These are phyloP conservation scores for Erysimum cheiranthoides DNA, from an alignment of 345 rosid species.

Conservation along the genomic window DNA sequence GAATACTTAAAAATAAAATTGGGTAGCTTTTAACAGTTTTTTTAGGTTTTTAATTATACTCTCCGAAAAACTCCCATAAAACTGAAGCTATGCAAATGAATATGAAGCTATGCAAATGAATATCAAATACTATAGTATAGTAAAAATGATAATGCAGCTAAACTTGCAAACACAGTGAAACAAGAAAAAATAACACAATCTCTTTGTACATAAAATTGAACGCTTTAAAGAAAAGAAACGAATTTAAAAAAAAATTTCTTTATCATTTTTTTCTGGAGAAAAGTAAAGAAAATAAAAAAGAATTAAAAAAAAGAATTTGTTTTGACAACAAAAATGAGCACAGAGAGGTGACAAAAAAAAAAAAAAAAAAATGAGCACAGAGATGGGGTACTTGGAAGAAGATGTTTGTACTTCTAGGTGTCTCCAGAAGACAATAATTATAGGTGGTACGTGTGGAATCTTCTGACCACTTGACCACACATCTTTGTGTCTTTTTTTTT, in stretches of 20 bases:
- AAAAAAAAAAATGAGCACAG: constrained; percentile 17
- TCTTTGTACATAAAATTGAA: background rate
- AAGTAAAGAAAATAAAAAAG: background rate
- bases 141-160: background rate
- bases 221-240: background rate
- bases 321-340: background rate
- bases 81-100: too few relatives aligned
- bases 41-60: too few relatives aligned
- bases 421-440: constrained; percentile 33
- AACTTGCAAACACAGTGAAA: background rate
- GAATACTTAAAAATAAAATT: background rate
- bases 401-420: constrained; percentile 26
- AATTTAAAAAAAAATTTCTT: background rate
- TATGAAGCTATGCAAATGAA: background rate
- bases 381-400: constrained; percentile 18
- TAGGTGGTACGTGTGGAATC: constrained; percentile 28
- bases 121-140: background rate
- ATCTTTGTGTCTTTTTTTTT: constrained; percentile 20
- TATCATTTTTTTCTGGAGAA: background rate
- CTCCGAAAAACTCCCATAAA: background rate
- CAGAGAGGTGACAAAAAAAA: too few relatives aligned
- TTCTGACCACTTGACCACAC: constrained; percentile 32
- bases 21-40: background rate
- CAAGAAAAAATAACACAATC: background rate
- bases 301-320: background rate